A percentile compares a stretch with the other conserved stretches of the same genome.
Conservation (phyloP, 23 red algal genomes). For the Cyanidioschyzon merolae region DNA sequence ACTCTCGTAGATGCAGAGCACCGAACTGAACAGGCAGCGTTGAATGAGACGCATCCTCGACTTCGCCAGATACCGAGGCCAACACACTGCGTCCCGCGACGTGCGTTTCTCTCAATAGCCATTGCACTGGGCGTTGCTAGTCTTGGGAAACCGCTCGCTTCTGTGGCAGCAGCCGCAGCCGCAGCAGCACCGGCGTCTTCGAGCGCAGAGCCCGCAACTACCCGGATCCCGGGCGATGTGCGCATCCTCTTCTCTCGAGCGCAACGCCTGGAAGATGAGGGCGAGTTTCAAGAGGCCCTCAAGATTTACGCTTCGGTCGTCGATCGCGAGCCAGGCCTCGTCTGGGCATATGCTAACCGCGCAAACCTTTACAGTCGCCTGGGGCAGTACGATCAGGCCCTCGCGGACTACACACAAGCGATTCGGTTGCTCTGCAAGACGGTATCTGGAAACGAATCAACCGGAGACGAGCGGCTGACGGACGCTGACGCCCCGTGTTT, state of each 20-base stretch:
- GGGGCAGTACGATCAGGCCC: conserved; percentile 21
- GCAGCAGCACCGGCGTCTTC: too few relatives aligned
- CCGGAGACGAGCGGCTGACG: not conserved
- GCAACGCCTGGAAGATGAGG: not conserved
- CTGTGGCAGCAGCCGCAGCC: too few relatives aligned
- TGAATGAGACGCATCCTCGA: too few relatives aligned
- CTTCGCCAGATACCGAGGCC: too few relatives aligned
- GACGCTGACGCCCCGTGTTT: not conserved
- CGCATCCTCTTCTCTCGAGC: not conserved
- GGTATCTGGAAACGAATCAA: not conserved
- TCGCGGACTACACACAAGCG: conserved; percentile 48
- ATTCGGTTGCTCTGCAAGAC: conserved; percentile 27
- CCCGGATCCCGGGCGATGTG: not conserved
- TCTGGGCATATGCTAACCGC: conserved; percentile 63
- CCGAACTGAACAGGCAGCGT: too few relatives aligned
- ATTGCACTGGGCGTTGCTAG: too few relatives aligned
- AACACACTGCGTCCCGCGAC: too few relatives aligned
- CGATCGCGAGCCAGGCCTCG: conserved; percentile 40
- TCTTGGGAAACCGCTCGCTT: too few relatives aligned
- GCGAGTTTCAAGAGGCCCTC: conserved; percentile 28
- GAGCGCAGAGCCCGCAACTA: not conserved
- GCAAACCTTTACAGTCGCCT: conserved; percentile 54
- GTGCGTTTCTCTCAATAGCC: too few relatives aligned
- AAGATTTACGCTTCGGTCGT: conserved; percentile 34
- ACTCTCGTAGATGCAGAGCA: too few relatives aligned